Base-by-base conservation (phyloP, 306 rosid species). In the Inga laurina region DNA sequence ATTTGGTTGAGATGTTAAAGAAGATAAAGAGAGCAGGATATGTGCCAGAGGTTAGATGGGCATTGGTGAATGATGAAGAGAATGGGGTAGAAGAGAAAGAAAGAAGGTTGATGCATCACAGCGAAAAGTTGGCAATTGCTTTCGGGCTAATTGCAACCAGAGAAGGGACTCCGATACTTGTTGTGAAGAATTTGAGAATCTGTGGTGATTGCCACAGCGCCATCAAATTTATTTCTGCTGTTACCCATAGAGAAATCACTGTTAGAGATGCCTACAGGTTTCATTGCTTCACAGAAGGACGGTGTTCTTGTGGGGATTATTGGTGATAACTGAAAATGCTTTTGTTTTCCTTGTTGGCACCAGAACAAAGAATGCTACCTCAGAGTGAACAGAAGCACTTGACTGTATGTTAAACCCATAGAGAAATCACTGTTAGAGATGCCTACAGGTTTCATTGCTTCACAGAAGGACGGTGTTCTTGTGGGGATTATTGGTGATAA, bases 181-280 rank as follows among this genome's bases (percentile, higher is more conserved):
- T 92, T 74, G 90, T 91, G 88, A 94, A 91, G 87, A 92, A 94
- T 84, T 89, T 92, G 74, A 85, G 98, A 81, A 94, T 92, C 46
- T 92, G 98, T 81, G 90, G 96, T 75, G 97, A 94, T 84, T 94
- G 97, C 79, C 98, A 94, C 85, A 94, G 88, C 37, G 95, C 96
- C 49, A 89, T 93, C 78, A 93, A 93, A 78, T 88, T 80, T 80
- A 90, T 95, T 66, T 91, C 98, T 10, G 85, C 84, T 46, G 79
- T 89, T 78, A 73, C 89, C 21, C 86, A 90, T 45, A 88, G 98
- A 85, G 94, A 92, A 88, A 92, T 94, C 83, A 90, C 94, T 18
- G 90, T 92, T 80, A 92, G 94, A 82, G 97, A 93, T 82, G 46
- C 90, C 73, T 90, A 91, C 67, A 85, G 98, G 82, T 95, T 95